A percentile compares a stretch with the other conserved stretches of the same genome.
phyloP scores from a whole-genome alignment of 2,329 filamentous ascomycete species.

The Aspergillus phoenicis region DNA sequence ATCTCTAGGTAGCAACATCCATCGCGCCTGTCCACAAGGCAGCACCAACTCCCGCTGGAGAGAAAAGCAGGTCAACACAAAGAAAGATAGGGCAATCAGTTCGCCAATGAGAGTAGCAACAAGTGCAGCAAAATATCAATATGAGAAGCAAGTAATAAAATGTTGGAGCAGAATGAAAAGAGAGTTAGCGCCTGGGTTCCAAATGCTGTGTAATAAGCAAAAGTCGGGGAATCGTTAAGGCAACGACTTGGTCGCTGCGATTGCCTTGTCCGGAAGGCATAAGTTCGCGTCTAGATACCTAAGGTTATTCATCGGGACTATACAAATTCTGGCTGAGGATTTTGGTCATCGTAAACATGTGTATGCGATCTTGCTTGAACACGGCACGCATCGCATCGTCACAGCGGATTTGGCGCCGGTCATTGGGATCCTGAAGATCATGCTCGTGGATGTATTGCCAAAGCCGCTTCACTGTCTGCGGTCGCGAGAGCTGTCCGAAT shows the following conservation, averaged over 20 bases:
- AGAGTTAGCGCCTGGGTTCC: slow-evolving; percentile 33
- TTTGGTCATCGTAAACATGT: slow-evolving; percentile 99
- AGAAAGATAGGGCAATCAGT: slow-evolving; percentile 15
- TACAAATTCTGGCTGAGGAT: slow-evolving; percentile 88
- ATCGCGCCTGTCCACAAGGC: slow-evolving; percentile 24
- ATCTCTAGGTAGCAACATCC: slow-evolving; percentile 21
- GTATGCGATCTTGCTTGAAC: slow-evolving; percentile 86
- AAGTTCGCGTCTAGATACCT: slow-evolving; percentile 11
- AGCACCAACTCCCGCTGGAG: slow-evolving; percentile 40
- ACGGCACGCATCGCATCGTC: slow-evolving; percentile 89
- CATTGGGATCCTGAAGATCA: slow-evolving; percentile 83
- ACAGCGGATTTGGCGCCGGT: slow-evolving; percentile 90
- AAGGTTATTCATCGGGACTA: slow-evolving; percentile 69
- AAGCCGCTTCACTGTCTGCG: slow-evolving; percentile 92
- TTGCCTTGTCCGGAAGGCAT: slow-evolving; percentile 9
- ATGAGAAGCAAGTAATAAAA: slow-evolving; percentile 2
- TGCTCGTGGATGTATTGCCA: slow-evolving; percentile 93
- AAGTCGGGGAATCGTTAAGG: slow-evolving; percentile 33
- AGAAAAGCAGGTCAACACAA: slow-evolving; percentile 24
- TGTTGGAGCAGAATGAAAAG: slow-evolving; percentile 14
- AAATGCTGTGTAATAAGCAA: slow-evolving; percentile 28
- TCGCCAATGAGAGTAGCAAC: slow-evolving; percentile 21
- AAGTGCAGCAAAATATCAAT: slow-evolving; percentile 10
- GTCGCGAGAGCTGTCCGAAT: slow-evolving; percentile 72
- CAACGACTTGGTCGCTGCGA: slow-evolving; percentile 8